Evolutionary conservation across 257 asterid species (phyloP).

Genomic region (Penstemon eatonii): DNA sequence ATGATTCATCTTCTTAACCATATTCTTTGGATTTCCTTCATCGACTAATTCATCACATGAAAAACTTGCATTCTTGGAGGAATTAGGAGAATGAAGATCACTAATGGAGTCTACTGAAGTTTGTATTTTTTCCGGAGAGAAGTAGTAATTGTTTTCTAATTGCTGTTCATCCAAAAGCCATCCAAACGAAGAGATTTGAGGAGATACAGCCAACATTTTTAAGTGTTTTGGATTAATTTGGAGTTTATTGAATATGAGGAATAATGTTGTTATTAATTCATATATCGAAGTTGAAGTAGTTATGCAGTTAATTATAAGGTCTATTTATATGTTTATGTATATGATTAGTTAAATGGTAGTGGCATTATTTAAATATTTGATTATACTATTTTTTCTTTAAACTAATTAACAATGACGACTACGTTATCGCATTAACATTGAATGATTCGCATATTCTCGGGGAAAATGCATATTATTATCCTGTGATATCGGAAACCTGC

Average conservation of each 20-base stretch:
- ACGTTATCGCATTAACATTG: too few relatives aligned
- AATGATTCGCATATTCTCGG: too few relatives aligned
- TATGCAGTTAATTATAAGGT: neutral
- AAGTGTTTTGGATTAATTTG: neutral
- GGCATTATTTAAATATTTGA: too few relatives aligned
- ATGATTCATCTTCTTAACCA: slow-evolving; percentile 61
- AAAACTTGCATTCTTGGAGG: slow-evolving; percentile 15
- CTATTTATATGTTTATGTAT: neutral
- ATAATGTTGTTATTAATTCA: too few relatives aligned
- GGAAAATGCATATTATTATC: too few relatives aligned
- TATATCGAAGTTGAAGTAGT: slow-evolving; percentile 7
- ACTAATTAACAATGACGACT: too few relatives aligned
- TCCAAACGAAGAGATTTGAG: slow-evolving; percentile 30
- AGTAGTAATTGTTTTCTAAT: slow-evolving; percentile 24
- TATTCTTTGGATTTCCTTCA: slow-evolving; percentile 9
- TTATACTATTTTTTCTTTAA: too few relatives aligned
- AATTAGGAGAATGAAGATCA: slow-evolving; percentile 34
- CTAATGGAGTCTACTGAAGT: slow-evolving; percentile 33
- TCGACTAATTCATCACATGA: neutral
- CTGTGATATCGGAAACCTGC: too few relatives aligned
- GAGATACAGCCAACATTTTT: slow-evolving; percentile 43
- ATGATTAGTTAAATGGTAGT: too few relatives aligned
- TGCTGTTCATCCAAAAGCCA: slow-evolving; percentile 39
- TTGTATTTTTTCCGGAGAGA: slow-evolving; percentile 27
- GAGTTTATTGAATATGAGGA: neutral